Evolutionary conservation across 495 filamentous ascomycete species (phyloP).

Genomic region (Penicillium malachiteum): DNA sequence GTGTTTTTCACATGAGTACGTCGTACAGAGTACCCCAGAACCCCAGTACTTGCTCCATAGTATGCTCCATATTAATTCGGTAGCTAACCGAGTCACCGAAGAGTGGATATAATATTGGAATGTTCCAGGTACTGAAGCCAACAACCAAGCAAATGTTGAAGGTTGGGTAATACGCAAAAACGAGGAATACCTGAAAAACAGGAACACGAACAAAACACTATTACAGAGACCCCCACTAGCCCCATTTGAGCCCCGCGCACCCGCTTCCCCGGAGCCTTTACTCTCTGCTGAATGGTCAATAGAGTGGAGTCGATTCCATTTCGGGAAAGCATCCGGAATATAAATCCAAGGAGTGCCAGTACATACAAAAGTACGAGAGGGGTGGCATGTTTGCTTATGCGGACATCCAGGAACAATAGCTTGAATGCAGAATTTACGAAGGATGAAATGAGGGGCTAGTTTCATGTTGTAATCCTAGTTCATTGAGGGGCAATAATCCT

Average conservation of each 20-base stretch:
- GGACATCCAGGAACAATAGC: not conserved
- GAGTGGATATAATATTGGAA: too few relatives aligned
- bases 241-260: not conserved
- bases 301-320: not conserved
- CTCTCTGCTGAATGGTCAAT: not conserved
- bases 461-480: too few relatives aligned
- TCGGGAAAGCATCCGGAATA: not conserved
- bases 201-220: not conserved
- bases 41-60: too few relatives aligned
- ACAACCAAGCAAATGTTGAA: too few relatives aligned
- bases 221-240: not conserved
- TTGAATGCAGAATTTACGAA: too few relatives aligned
- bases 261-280: not conserved
- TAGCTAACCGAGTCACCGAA: too few relatives aligned
- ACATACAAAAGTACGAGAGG: not conserved
- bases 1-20: too few relatives aligned
- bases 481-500: too few relatives aligned
- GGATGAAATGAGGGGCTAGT: too few relatives aligned
- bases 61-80: too few relatives aligned
- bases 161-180: not conserved
- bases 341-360: not conserved
- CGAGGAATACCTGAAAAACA: not conserved
- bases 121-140: too few relatives aligned
- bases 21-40: too few relatives aligned
- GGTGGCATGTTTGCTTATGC: not conserved